Conservation (phyloP, 495 filamentous ascomycete species). For the Penicillium robsamsonii region DNA sequence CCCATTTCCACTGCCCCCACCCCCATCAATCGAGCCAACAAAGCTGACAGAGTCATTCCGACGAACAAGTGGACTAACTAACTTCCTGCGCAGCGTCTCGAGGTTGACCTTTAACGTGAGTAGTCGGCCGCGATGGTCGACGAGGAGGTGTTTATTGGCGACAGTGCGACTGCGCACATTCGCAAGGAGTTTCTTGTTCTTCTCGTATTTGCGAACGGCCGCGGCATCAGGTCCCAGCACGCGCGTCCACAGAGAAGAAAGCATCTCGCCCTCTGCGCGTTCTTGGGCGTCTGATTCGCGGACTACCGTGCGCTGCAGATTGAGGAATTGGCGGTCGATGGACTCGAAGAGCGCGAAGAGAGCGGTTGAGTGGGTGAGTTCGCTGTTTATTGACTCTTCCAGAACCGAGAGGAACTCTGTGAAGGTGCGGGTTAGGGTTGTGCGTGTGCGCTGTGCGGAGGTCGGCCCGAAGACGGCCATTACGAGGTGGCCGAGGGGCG, state of each 20-base stretch:
- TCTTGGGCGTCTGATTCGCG: constrained; percentile 80
- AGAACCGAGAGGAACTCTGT: constrained; percentile 82
- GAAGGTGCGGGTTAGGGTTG: constrained; percentile 80
- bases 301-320: constrained; percentile 79
- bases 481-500: constrained; percentile 61
- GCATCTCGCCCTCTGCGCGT: constrained; percentile 71
- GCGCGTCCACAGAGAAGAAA: constrained; percentile 80
- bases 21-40: constrained; percentile 33
- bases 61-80: constrained; percentile 78
- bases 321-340: constrained; percentile 84
- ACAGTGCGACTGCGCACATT: constrained; percentile 79
- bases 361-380: constrained; percentile 70
- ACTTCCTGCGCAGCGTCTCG: constrained; percentile 70
- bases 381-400: constrained; percentile 82
- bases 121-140: constrained; percentile 79
- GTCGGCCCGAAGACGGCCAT: constrained; percentile 76
- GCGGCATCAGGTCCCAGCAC: constrained; percentile 70
- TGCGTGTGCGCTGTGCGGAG: constrained; percentile 70
- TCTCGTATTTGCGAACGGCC: constrained; percentile 80
- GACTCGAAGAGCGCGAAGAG: constrained; percentile 82
- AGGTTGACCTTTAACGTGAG: constrained; percentile 76
- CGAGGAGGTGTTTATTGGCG: constrained; percentile 77
- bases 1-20: constrained; percentile 19
- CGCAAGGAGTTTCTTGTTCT: constrained; percentile 71
- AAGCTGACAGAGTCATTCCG: constrained; percentile 55